Conservation (phyloP, 768 basidiomycete genomes). For the Russula griseocarnosa region DNA sequence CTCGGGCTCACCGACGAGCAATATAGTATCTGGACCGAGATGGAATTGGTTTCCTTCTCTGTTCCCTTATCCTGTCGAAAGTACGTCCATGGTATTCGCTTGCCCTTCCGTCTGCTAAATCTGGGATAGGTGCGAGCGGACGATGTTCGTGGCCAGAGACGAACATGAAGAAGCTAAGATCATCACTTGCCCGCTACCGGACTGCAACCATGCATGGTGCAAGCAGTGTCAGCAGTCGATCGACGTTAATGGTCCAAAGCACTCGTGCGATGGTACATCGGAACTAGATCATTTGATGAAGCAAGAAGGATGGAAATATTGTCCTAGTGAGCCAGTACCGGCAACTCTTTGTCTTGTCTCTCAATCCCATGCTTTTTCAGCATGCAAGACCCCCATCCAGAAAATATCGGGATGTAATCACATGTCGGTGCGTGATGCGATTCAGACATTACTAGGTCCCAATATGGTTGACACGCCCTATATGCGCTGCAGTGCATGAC, state of each 20-base stretch:
- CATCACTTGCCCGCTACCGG: constrained; percentile 34
- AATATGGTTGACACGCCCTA: neutral
- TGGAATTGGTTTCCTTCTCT: constrained; percentile 45
- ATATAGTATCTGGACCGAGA: constrained; percentile 43
- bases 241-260: constrained; percentile 25
- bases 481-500: constrained; percentile 43
- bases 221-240: constrained; percentile 34
- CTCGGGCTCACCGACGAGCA: constrained; percentile 46
- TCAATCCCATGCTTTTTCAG: constrained; percentile 30
- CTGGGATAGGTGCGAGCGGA: constrained; percentile 25
- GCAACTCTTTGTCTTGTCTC: neutral
- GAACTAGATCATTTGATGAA: constrained; percentile 34
- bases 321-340: constrained; percentile 31
- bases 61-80: constrained; percentile 47
- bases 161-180: constrained; percentile 30
- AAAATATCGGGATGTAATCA: constrained; percentile 56
- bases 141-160: constrained; percentile 33
- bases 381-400: constrained; percentile 47
- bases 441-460: neutral
- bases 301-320: constrained; percentile 36
- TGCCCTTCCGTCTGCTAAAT: neutral
- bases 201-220: constrained; percentile 35
- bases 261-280: constrained; percentile 36
- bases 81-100: constrained; percentile 32
- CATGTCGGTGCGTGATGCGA: constrained; percentile 46